phyloP scores from a whole-genome alignment of 2,329 filamentous ascomycete species.

The Aspergillus transmontanensis region DNA sequence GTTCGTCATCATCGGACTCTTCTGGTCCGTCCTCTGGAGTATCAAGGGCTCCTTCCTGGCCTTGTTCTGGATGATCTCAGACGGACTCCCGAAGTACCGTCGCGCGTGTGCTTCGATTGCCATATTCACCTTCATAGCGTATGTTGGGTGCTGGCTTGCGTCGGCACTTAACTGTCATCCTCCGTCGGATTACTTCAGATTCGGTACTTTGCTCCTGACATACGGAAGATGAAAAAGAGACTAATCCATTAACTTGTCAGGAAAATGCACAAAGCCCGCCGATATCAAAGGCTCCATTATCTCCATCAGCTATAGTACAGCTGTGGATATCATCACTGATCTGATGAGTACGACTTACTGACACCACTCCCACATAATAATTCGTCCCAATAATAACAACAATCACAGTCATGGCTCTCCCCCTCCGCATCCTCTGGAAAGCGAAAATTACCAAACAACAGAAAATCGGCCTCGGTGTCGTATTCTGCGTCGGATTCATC shows the following conservation, averaged over 20 bases:
- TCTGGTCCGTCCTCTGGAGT: constrained; percentile 25
- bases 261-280: constrained; percentile 18
- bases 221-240: background rate
- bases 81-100: constrained; percentile 19
- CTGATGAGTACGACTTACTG: constrained; percentile 22
- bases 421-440: constrained; percentile 30
- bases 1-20: constrained; percentile 25
- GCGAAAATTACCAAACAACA: constrained; percentile 29
- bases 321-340: constrained; percentile 27
- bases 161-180: constrained; percentile 23
- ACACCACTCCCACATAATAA: too few relatives aligned
- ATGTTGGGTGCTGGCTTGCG: constrained; percentile 22
- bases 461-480: constrained; percentile 28
- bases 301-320: constrained; percentile 24
- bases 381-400: background rate
- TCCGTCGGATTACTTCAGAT: constrained; percentile 20
- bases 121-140: constrained; percentile 13
- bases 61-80: constrained; percentile 22
- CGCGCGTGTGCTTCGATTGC: constrained; percentile 18
- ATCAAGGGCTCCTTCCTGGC: constrained; percentile 25
- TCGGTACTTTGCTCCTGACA: constrained; percentile 10
- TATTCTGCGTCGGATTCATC: constrained; percentile 32
- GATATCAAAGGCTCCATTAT: constrained; percentile 20
- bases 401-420: constrained; percentile 32
- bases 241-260: constrained; percentile 7